Evolutionary conservation across 208 protist species (phyloP), one percentile per base, ranked within the genome.

Genomic region (Angomonas desouzai): DNA sequence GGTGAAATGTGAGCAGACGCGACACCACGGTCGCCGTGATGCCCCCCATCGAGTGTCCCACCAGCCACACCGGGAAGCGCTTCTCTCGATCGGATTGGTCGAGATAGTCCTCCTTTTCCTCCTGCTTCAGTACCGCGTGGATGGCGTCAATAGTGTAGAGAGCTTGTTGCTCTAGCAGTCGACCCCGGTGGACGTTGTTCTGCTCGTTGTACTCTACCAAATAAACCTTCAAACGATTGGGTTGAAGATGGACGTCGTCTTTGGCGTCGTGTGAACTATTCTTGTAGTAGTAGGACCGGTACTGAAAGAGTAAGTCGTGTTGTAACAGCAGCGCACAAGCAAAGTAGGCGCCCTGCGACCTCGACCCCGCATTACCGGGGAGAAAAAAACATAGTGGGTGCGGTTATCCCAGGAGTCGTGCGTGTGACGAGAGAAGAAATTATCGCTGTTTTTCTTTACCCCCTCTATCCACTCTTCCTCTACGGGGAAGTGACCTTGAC

Each of bases 111-210:
- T 13, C 18, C 45, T 40, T 40, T 40, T 51, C 45, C 20, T 51
- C 45, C 45, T 23, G 45, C 45, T 27, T 51, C 45, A 51, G 20
- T 16, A 51, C 45, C 45, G 45, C 20, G 20, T 51, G 45, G n/a
- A 51, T 51, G 18, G 45, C 45, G 45, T 51, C 45, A 13, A 51
- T 51, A 9, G 45, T 51, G 45, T 27, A 51, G 20, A 51, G 45
- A 3, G 45, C 10, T 51, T 51, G 45, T 23, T 51, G 45, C 45
- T 51, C 45, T 27, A 51, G 4, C 18, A 51, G 45, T 51, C 18
- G 3, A 6, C 45, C 45, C 10, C 45, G 45, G 20, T 51, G 45
- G 6, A 51, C 45, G 20, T 51, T 51, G 18, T 27, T 13, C 45
- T 51, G 45, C 6, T 13, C 20, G 20, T 51, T 23, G 45, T 27